Conservation (phyloP, 202 grass and related monocot genomes). For the Musa balbisiana region DNA sequence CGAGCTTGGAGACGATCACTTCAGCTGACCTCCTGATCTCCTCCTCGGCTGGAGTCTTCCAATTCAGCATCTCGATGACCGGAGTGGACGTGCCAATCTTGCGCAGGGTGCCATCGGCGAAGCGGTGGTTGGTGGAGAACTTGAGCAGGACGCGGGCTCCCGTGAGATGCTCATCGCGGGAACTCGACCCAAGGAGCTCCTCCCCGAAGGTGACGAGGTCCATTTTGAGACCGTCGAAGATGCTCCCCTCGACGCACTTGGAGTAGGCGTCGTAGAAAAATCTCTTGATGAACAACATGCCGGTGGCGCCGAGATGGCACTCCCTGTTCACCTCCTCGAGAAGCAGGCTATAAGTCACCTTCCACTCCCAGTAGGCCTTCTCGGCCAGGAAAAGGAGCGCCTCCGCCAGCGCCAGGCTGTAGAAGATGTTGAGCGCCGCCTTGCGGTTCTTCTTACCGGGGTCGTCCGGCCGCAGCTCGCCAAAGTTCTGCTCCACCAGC, state of each 20-base stretch:
- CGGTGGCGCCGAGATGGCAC: slow-evolving; percentile 32
- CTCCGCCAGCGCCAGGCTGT: slow-evolving; percentile 51
- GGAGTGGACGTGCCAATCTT: slow-evolving; percentile 34
- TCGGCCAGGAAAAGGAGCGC: slow-evolving; percentile 52
- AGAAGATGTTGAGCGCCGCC: slow-evolving; percentile 62
- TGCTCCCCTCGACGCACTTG: slow-evolving; percentile 38
- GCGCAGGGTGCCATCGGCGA: slow-evolving; percentile 31
- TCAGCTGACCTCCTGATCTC: slow-evolving; percentile 40
- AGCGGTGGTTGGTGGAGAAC: slow-evolving; percentile 32
- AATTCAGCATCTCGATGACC: slow-evolving; percentile 50
- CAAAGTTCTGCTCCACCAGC: slow-evolving; percentile 21
- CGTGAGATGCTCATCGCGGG: slow-evolving; percentile 18
- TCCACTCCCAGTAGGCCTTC: slow-evolving; percentile 56
- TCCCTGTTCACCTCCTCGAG: slow-evolving; percentile 38
- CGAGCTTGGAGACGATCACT: slow-evolving; percentile 40
- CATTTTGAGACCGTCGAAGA: slow-evolving; percentile 58
- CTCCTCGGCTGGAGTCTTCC: slow-evolving; percentile 33
- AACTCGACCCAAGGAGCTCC: slow-evolving; percentile 33
- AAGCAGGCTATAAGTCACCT: slow-evolving; percentile 26
- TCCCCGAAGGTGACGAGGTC: slow-evolving; percentile 47
- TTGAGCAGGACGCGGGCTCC: slow-evolving; percentile 13
- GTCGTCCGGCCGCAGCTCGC: not conserved
- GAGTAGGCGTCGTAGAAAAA: slow-evolving; percentile 81
- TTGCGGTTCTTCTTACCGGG: slow-evolving; percentile 28
- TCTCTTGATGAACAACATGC: slow-evolving; percentile 31